Conservation (phyloP, 306 rosid genomes). For the Corylus heterophylla region DNA sequence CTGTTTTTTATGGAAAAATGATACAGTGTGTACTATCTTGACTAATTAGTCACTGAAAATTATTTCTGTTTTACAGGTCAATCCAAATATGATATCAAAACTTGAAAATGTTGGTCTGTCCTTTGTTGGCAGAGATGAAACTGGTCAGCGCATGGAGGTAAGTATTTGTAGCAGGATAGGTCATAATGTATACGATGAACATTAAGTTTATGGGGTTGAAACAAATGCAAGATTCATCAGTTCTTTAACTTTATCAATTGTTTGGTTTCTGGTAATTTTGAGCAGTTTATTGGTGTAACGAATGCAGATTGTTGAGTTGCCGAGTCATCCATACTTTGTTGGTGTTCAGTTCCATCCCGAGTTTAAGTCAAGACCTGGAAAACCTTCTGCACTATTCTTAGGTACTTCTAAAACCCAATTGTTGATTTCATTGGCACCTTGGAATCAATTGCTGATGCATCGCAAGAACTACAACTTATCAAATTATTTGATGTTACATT, state of each 20-base stretch:
- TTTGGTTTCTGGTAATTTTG: background rate
- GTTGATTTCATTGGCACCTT: background rate
- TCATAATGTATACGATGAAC: slow-evolving; percentile 1
- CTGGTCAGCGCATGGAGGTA: slow-evolving; percentile 81
- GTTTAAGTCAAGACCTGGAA: slow-evolving; percentile 87
- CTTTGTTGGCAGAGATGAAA: slow-evolving; percentile 84
- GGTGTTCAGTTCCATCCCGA: slow-evolving; percentile 95
- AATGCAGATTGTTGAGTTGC: slow-evolving; percentile 78
- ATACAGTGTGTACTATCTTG: background rate
- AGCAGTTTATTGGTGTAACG: slow-evolving; percentile 21
- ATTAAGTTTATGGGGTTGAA: background rate
- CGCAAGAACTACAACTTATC: background rate
- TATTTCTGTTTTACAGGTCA: slow-evolving; percentile 53
- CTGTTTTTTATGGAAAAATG: slow-evolving; percentile 1
- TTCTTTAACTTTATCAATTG: slow-evolving; percentile 7
- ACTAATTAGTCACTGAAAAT: slow-evolving; percentile 2
- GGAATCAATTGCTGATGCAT: background rate
- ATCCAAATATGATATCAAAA: slow-evolving; percentile 78
- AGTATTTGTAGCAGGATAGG: slow-evolving; percentile 1
- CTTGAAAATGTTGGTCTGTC: slow-evolving; percentile 79
- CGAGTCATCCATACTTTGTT: slow-evolving; percentile 73
- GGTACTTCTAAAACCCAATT: slow-evolving; percentile 41
- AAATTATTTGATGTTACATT: background rate
- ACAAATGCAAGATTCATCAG: background rate
- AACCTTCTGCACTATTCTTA: slow-evolving; percentile 72